Base-by-base conservation (phyloP, 371 early-diverging fungal species). In the Syncephalis plumigaleata region DNA sequence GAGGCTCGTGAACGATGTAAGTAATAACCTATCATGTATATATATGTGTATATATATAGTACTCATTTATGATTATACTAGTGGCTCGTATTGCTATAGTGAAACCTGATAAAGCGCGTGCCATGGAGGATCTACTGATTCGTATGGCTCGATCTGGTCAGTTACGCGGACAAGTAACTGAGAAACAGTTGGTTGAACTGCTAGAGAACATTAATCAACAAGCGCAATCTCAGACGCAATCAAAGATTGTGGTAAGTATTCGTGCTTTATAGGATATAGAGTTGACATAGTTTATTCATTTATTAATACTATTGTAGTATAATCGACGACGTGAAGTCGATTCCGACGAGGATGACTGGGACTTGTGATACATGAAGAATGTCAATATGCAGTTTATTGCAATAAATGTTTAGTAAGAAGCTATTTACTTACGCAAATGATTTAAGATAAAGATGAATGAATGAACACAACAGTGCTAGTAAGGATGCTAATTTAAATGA, bases 61-160 rank as follows among this genome's bases (percentile, higher is more conserved):
- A n/a, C n/a, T n/a, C 22, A 20, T 24, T 37, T 21, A 7, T 11
- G 9, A 25, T 23, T 51, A 36, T 39, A 83, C 31, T 31, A 31
- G 84, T 92, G 60, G 78, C 81, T 2, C 76, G 91, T 27, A 91
- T 92, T 50, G 73, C 81, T 17, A 81, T 91, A 57, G 91, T 94
- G 9, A 91, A 91, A 59, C 73, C 78, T 2, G 87, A 84, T 15
- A 85, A 87, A 60, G 91, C 88, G 3, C 74, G 89, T 21, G 79
- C 78, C 1, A 88, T 94, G 8, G 91, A 90, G 54, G 90, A 91
- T 55, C 59, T 89, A 49, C 62, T 94, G 51, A 73, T 94, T 47
- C 73, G 83, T 38, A 87, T 91, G 87, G 88, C 87, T 2, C 84
- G 77, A 57, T 61, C 71, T 11, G 85, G 87, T 9, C 90, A 87